These are phyloP conservation scores for Brassica juncea DNA, from an alignment of 345 rosid genomes.

Conservation along the genomic window DNA sequence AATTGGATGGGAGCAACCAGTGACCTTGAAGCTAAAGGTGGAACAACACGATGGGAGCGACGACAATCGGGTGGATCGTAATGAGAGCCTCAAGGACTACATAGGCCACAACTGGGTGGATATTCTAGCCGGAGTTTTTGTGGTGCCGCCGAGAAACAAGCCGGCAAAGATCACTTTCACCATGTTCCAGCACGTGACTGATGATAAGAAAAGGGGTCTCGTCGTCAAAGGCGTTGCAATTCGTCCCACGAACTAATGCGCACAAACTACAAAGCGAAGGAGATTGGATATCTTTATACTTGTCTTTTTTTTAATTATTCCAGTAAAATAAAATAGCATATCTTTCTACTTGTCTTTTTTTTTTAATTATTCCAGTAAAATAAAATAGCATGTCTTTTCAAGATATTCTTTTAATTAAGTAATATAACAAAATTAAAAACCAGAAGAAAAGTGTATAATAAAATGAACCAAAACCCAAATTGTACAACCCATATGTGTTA, in stretches of 20 bases:
- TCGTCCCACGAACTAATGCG: constrained; percentile 41
- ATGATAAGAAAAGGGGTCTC: constrained; percentile 54
- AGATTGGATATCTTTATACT: background rate
- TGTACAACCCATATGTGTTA: background rate
- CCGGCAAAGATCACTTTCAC: constrained; percentile 41
- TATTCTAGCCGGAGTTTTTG: constrained; percentile 49
- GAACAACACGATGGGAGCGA: constrained; percentile 36
- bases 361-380: background rate
- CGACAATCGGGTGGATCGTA: constrained; percentile 19
- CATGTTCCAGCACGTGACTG: constrained; percentile 44
- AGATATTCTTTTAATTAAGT: no score
- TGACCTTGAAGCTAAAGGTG: constrained; percentile 41
- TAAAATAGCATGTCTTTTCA: background rate
- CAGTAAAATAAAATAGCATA: background rate
- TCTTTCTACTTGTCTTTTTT: background rate
- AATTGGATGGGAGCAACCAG: constrained; percentile 53
- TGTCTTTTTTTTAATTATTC: background rate
- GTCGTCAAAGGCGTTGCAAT: constrained; percentile 52
- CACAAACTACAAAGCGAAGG: background rate
- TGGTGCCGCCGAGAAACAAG: constrained; percentile 14
- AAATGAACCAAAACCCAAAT: background rate
- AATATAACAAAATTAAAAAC: no score
- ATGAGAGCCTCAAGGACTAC: constrained; percentile 39
- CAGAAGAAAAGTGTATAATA: background rate
- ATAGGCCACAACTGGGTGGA: constrained; percentile 54